Percentiles rank a stretch among this genome's conserved stretches.
Evolutionary conservation across 2,329 filamentous ascomycete genomes (phyloP).

Genomic region (Calonectria fujianensis): DNA sequence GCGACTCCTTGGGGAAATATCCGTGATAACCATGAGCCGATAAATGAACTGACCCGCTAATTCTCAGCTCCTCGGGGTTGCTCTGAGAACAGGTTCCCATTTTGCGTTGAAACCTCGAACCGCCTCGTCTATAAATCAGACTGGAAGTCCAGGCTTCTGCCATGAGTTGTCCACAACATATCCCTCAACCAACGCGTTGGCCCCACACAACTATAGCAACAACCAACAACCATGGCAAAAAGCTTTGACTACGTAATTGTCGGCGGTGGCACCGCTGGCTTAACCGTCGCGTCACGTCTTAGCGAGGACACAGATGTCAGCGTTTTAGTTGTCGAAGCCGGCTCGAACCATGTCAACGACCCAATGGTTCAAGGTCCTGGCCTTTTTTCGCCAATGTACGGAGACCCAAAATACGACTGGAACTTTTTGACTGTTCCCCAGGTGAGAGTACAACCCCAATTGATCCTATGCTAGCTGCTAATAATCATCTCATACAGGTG

Average conservation of each 20-base stretch:
- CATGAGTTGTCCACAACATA: background rate
- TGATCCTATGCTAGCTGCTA: background rate
- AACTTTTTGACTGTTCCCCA: conserved; percentile 16
- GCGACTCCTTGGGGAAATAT: background rate
- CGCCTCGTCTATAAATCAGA: background rate
- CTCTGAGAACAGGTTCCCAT: too few relatives aligned
- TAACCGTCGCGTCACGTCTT: conserved; percentile 4
- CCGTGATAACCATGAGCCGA: background rate
- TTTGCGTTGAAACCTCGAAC: background rate
- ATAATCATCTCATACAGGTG: background rate
- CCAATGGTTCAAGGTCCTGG: background rate
- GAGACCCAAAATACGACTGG: conserved; percentile 12
- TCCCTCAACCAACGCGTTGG: background rate
- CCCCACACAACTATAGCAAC: background rate
- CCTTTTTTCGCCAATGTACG: background rate
- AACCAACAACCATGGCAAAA: background rate
- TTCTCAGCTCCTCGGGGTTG: too few relatives aligned
- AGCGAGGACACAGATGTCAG: background rate
- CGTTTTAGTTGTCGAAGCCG: conserved; percentile 5
- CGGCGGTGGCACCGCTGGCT: background rate
- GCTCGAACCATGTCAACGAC: background rate
- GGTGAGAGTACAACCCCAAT: background rate
- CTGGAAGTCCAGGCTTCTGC: background rate
- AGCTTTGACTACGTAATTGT: conserved; percentile 14
- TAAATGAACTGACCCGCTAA: conserved; percentile 1